These are phyloP conservation scores for Benincasa hispida DNA, from an alignment of 306 rosid genomes.

Conservation along the genomic window DNA sequence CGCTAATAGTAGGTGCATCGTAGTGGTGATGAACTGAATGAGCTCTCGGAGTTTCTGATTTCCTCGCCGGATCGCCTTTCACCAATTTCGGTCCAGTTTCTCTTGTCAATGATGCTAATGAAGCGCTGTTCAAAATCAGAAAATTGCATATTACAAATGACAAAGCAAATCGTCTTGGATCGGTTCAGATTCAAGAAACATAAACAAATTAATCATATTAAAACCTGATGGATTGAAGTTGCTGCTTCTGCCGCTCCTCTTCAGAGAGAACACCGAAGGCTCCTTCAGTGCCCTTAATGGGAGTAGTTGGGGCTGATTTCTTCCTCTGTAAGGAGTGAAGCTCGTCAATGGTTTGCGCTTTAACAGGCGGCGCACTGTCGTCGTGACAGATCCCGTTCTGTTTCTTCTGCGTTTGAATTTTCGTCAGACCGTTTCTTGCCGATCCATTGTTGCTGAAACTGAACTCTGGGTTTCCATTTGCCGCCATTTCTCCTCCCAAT, in stretches of 20 bases:
- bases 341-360: slow-evolving; percentile 67
- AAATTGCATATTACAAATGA: background rate
- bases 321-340: slow-evolving; percentile 79
- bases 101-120: slow-evolving; percentile 80
- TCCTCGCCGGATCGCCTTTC: slow-evolving; percentile 67
- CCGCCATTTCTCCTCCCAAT: slow-evolving; percentile 16
- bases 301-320: slow-evolving; percentile 62
- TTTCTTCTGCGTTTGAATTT: slow-evolving; percentile 35
- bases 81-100: slow-evolving; percentile 87
- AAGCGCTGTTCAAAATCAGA: slow-evolving; percentile 39
- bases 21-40: slow-evolving; percentile 29
- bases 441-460: slow-evolving; percentile 14
- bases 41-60: slow-evolving; percentile 13
- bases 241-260: slow-evolving; percentile 44
- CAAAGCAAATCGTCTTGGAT: background rate
- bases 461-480: slow-evolving; percentile 19
- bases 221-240: slow-evolving; percentile 82
- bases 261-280: slow-evolving; percentile 37
- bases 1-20: slow-evolving; percentile 40
- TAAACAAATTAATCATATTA: background rate
- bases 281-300: slow-evolving; percentile 21
- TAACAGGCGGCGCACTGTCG: slow-evolving; percentile 56
- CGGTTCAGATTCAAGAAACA: background rate
- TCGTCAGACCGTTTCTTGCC: slow-evolving; percentile 31
- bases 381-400: slow-evolving; percentile 51